These are phyloP conservation scores for Cardamine occulta DNA, from an alignment of 345 rosid species.

Conservation along the genomic window DNA sequence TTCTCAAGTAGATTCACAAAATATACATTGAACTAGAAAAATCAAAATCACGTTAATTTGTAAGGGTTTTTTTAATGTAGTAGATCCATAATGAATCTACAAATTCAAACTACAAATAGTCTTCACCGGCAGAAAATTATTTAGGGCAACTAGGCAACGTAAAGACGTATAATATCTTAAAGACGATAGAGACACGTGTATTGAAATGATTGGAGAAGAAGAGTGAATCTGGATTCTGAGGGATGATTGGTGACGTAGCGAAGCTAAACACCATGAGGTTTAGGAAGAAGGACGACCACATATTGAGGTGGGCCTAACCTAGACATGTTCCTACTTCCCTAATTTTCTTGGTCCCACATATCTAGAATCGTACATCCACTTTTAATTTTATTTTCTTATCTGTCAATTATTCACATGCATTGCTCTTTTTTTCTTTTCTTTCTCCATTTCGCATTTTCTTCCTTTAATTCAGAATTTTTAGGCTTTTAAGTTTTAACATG, in stretches of 20 bases:
- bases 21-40: background rate
- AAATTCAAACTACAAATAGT: slow-evolving; percentile 15
- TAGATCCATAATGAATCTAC: slow-evolving; percentile 9
- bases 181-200: slow-evolving; percentile 39
- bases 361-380: slow-evolving; percentile 38
- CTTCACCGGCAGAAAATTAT: slow-evolving; percentile 31
- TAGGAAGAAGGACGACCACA: slow-evolving; percentile 36
- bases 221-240: slow-evolving; percentile 23
- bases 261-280: slow-evolving; percentile 33
- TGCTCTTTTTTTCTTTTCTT: background rate
- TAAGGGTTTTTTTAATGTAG: background rate
- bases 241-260: slow-evolving; percentile 34
- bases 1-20: background rate
- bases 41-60: background rate
- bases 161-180: slow-evolving; percentile 30
- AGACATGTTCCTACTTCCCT: slow-evolving; percentile 41
- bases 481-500: slow-evolving; percentile 40
- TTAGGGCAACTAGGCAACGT: slow-evolving; percentile 27
- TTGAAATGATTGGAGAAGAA: background rate
- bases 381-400: slow-evolving; percentile 35
- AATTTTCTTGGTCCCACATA: slow-evolving; percentile 34
- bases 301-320: slow-evolving; percentile 27
- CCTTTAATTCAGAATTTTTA: slow-evolving; percentile 37
- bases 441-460: slow-evolving; percentile 30
- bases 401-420: slow-evolving; percentile 45